A percentile compares a stretch with the other conserved stretches of the same genome.
Conservation (phyloP, 371 early-diverging fungal genomes). For the Funneliformis caledonium region DNA sequence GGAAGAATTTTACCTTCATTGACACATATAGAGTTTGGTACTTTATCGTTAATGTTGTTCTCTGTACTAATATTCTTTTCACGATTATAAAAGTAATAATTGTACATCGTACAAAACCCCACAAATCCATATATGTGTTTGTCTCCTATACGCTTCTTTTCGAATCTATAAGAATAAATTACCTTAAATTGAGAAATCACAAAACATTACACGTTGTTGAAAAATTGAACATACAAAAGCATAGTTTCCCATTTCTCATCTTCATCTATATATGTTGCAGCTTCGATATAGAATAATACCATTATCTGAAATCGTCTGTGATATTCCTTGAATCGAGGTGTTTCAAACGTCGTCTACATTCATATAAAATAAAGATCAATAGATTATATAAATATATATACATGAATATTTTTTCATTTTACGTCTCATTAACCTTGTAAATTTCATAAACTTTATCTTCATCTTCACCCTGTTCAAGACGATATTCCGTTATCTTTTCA, state of each 20-base stretch:
- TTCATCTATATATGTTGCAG: conserved; percentile 85
- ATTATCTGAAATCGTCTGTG: conserved; percentile 80
- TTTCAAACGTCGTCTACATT: conserved; percentile 59
- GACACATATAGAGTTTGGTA: background rate
- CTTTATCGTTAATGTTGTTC: background rate
- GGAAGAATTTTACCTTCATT: conserved; percentile 58
- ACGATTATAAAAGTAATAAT: conserved; percentile 60
- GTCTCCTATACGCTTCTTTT: conserved; percentile 44
- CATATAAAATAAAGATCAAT: background rate
- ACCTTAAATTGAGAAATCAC: background rate
- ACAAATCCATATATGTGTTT: conserved; percentile 69
- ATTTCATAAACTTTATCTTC: conserved; percentile 64
- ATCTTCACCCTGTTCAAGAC: conserved; percentile 49
- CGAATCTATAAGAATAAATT: conserved; percentile 39
- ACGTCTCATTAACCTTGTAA: conserved; percentile 60
- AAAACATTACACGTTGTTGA: background rate
- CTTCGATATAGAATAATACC: conserved; percentile 87
- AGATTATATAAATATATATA: background rate
- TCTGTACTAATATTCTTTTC: conserved; percentile 6
- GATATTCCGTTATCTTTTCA: conserved; percentile 72
- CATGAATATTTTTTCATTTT: background rate
- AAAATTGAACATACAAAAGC: conserved; percentile 57
- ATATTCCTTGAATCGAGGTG: conserved; percentile 70
- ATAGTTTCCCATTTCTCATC: conserved; percentile 85
- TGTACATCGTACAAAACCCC: conserved; percentile 83